Evolutionary conservation across 305 asterid genomes (phyloP).

Genomic region (Lippia alba): DNA sequence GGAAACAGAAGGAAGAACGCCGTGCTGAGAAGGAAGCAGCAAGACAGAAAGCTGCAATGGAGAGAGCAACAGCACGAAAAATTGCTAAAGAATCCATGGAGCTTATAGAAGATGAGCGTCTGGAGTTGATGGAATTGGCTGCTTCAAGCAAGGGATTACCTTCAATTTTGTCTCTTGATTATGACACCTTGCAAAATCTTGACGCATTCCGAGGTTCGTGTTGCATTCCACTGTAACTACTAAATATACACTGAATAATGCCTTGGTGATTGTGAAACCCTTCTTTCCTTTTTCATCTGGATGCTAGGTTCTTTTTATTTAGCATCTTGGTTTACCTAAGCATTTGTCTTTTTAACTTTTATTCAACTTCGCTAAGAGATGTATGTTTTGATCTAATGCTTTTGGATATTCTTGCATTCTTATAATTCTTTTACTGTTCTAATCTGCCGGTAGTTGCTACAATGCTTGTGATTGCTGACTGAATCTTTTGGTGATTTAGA

Average conservation of each 20-base stretch:
- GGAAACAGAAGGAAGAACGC: conserved; percentile 87
- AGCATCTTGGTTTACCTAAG: conserved; percentile 15
- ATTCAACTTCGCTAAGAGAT: conserved; percentile 9
- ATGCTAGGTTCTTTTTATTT: conserved; percentile 10
- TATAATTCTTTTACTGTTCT: neutral
- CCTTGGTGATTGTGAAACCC: conserved; percentile 3
- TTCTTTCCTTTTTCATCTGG: neutral
- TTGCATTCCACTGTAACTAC: conserved; percentile 27
- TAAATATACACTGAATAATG: conserved; percentile 21
- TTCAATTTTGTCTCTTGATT: conserved; percentile 85
- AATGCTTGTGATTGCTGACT: conserved; percentile 18
- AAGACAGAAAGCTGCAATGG: conserved; percentile 86
- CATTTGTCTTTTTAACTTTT: neutral
- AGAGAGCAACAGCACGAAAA: conserved; percentile 90
- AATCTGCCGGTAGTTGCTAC: conserved; percentile 18
- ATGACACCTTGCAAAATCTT: conserved; percentile 82
- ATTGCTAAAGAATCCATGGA: conserved; percentile 97
- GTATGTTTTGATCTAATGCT: conserved; percentile 7
- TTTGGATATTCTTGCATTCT: neutral
- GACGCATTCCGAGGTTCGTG: conserved; percentile 84
- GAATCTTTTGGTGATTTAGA: conserved; percentile 54
- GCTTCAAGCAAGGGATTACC: conserved; percentile 86
- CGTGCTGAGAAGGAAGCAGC: conserved; percentile 83
- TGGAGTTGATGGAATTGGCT: conserved; percentile 97
- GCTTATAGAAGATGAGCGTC: conserved; percentile 97